Percentiles rank a stretch among this genome's conserved stretches.
Evolutionary conservation across 108 stramenopile species (phyloP).

Genomic region (Mayamaea pseudoterrestris): DNA sequence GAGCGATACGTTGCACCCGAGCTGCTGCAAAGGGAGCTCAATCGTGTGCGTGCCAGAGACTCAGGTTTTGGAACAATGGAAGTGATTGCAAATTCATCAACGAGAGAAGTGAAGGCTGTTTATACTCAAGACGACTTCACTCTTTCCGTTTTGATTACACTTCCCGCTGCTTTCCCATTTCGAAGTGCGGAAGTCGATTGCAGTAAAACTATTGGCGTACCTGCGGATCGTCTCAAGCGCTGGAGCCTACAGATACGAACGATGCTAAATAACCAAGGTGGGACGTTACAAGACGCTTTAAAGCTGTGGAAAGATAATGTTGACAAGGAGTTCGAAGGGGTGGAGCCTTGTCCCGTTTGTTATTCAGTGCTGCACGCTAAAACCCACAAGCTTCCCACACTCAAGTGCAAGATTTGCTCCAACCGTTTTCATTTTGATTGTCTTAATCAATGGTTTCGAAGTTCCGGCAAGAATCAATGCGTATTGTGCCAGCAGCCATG

Average conservation of each 20-base stretch:
- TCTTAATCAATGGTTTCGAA: constrained; percentile 88
- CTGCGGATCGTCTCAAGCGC: constrained; percentile 54
- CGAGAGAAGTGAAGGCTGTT: constrained; percentile 60
- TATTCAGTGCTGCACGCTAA: constrained; percentile 89
- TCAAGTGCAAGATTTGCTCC: constrained; percentile 77
- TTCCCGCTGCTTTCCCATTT: constrained; percentile 70
- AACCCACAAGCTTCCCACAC: constrained; percentile 74
- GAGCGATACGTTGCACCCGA: constrained; percentile 58
- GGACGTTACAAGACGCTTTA: constrained; percentile 81
- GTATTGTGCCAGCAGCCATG: constrained; percentile 80
- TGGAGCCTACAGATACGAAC: constrained; percentile 73
- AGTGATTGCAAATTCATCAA: constrained; percentile 52
- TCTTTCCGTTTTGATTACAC: constrained; percentile 50
- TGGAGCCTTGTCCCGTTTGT: constrained; percentile 98
- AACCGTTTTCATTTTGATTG: constrained; percentile 88
- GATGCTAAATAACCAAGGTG: constrained; percentile 81
- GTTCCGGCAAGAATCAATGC: constrained; percentile 72
- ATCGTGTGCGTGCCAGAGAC: constrained; percentile 42
- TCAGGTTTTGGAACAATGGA: constrained; percentile 58
- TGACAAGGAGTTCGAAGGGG: constrained; percentile 95
- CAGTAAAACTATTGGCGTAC: constrained; percentile 62
- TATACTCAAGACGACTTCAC: constrained; percentile 83
- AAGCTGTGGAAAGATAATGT: constrained; percentile 94
- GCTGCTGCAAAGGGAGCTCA: constrained; percentile 46
- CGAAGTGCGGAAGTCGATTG: constrained; percentile 77